phyloP scores from a whole-genome alignment of 345 rosid genomes.

The Rubroshorea leprosula region DNA sequence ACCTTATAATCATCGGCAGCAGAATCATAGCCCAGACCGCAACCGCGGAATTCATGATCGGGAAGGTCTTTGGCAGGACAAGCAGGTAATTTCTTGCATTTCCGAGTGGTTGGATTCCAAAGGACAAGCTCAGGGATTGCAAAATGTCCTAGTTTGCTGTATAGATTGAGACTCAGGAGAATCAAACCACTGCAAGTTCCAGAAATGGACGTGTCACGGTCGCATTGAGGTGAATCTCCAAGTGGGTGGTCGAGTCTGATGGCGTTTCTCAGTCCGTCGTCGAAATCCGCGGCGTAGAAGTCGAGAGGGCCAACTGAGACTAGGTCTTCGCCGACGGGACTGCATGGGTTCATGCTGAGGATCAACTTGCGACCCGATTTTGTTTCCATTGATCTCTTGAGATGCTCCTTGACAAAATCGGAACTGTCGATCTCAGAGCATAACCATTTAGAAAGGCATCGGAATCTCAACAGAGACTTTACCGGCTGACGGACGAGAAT shows the following conservation, averaged over 20 bases:
- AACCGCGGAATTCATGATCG: background rate
- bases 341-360: background rate
- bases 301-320: background rate
- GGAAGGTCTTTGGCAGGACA: background rate
- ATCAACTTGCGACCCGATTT: background rate
- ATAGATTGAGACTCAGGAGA: background rate
- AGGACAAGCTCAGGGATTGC: background rate
- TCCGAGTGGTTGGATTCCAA: background rate
- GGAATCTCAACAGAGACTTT: background rate
- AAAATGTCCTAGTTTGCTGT: too few relatives aligned
- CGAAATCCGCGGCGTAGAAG: background rate
- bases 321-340: background rate
- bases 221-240: background rate
- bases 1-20: background rate
- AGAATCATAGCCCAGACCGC: background rate
- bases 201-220: background rate
- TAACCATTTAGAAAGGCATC: background rate
- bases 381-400: background rate
- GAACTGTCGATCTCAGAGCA: background rate
- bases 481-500: background rate
- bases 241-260: background rate
- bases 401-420: background rate
- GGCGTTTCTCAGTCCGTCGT: background rate
- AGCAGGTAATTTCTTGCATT: background rate
- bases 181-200: background rate